Base-by-base conservation (phyloP, 129 eudicot genomes). In the Artemisia annua region DNA sequence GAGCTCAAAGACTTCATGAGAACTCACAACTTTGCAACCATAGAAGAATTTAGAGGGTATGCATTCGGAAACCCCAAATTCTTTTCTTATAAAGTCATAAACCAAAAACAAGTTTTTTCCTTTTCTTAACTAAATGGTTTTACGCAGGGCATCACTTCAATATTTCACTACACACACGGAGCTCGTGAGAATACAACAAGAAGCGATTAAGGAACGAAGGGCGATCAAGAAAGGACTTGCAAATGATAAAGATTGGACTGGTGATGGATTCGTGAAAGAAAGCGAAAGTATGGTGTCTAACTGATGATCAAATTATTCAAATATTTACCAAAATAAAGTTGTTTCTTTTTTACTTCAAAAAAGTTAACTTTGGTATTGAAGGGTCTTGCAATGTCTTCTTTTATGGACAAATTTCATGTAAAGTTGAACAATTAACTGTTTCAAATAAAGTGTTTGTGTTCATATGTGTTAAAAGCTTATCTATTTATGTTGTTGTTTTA, bases 21-120 rank as follows among this genome's bases (percentile, higher is more conserved):
- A 73, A 80, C 87, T 80, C 99, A 94, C 83, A 90, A 94, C 75
- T 94, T 94, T 74, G 63, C 96, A 11, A 77, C 99, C 48, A 86
- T 94, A 16, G 99, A 94, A 86, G 97, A 94, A 72, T 94, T 94
- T 81, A 82, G 96, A 79, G 99, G 99, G 99, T 94, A 90, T 49
- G 73, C 30, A 22, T 13, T 74, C 3, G 20, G 19, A 63, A 62
- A 59, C 28, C 11, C 6, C 50, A 16, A 5, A 70, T 13, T 2
- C 18, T 74, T 63, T 12, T 35, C 24, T 53, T 9, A 46, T 26
- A 18, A 20, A 24, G 44, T 8, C 44, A 18, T 39, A 4, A 55
- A 24, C 39, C 14, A 9, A 26, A 56, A 17, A 11, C 56, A 66
- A 4, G 9, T n/a, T 71, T 16, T 2, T 43, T n/a, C 7, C 14